These are phyloP conservation scores for Carpediemonas membranifera DNA, from an alignment of 78 protist genomes.

Conservation along the genomic window DNA sequence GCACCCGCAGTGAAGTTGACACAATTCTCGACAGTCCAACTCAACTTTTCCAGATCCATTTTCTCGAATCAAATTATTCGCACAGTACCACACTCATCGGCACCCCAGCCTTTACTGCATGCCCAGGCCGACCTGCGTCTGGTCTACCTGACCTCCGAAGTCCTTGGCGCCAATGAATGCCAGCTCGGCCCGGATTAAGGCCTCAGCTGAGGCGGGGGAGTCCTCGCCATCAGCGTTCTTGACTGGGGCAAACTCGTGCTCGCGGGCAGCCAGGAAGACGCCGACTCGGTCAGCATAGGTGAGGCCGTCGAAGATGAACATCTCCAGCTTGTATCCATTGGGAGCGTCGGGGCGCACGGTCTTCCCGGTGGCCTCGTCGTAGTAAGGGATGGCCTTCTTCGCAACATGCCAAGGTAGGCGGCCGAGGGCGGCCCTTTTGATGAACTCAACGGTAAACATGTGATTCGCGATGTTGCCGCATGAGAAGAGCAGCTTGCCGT, in stretches of 20 bases:
- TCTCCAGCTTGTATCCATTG: constrained; percentile 65
- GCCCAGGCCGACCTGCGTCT: too few species aligned
- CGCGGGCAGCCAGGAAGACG: constrained; percentile 36
- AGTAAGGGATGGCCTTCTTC: constrained; percentile 61
- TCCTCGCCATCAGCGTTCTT: constrained; percentile 52
- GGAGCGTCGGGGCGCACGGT: constrained; percentile 6
- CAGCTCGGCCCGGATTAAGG: too few species aligned
- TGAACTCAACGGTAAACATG: constrained; percentile 46
- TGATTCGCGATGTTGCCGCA: constrained; percentile 74
- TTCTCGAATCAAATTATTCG: too few species aligned
- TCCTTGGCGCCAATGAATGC: too few species aligned
- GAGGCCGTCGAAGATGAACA: constrained; percentile 82
- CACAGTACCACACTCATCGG: too few species aligned
- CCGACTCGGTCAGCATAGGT: constrained; percentile 26
- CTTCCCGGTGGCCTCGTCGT: neutral
- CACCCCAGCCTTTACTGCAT: too few species aligned
- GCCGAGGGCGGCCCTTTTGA: constrained; percentile 8
- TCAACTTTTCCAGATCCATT: too few species aligned
- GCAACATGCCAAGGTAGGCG: constrained; percentile 62
- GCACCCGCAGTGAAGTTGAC: too few species aligned
- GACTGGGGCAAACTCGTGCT: constrained; percentile 63
- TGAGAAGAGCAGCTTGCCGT: constrained; percentile 50
- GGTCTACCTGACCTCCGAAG: too few species aligned
- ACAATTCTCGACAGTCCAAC: too few species aligned
- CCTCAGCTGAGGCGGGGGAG: too few species aligned